Evolutionary conservation across 2,329 filamentous ascomycete genomes (phyloP), one percentile per base, ranked within the genome.

Genomic region (Pseudofabraea citricarpa): DNA sequence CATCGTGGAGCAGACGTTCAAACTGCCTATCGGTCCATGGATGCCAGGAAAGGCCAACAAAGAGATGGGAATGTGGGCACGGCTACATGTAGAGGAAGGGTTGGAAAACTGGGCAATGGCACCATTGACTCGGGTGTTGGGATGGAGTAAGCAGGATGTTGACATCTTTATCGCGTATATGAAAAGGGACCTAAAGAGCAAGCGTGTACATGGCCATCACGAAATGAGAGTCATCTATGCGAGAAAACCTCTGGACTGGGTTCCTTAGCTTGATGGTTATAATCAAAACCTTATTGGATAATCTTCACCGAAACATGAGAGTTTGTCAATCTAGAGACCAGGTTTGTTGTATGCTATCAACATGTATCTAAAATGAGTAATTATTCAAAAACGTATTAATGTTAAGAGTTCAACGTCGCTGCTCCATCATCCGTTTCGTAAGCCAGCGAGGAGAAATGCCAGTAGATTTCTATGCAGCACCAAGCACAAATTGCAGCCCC

Each of bases 401-500:
- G n/a, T n/a, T n/a, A n/a, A n/a, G n/a, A n/a, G n/a, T n/a, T n/a
- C n/a, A n/a, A n/a, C n/a, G n/a, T n/a, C n/a, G n/a, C n/a, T n/a
- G n/a, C n/a, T n/a, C n/a, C n/a, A n/a, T n/a, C n/a, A n/a, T n/a
- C n/a, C n/a, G n/a, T n/a, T n/a, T n/a, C n/a, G n/a, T n/a, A n/a
- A n/a, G n/a, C n/a, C n/a, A n/a, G n/a, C n/a, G n/a, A n/a, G n/a
- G n/a, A n/a, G n/a, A n/a, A n/a, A n/a, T n/a, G n/a, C n/a, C n/a
- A n/a, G n/a, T n/a, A n/a, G n/a, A n/a, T n/a, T n/a, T n/a, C n/a
- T n/a, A n/a, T n/a, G n/a, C n/a, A 15, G 2, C 19, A 3, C 19
- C 9, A n/a, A 37, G 19, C 2, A 49, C 36, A 40, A 44, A 47
- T 27, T 47, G 10, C 5, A 43, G 33, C 3, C 55, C 53, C 32